Percentiles rank a stretch among this genome's conserved stretches.
phyloP scores from a whole-genome alignment of 495 filamentous ascomycete species.

The Podospora bellae-mahoneyi region DNA sequence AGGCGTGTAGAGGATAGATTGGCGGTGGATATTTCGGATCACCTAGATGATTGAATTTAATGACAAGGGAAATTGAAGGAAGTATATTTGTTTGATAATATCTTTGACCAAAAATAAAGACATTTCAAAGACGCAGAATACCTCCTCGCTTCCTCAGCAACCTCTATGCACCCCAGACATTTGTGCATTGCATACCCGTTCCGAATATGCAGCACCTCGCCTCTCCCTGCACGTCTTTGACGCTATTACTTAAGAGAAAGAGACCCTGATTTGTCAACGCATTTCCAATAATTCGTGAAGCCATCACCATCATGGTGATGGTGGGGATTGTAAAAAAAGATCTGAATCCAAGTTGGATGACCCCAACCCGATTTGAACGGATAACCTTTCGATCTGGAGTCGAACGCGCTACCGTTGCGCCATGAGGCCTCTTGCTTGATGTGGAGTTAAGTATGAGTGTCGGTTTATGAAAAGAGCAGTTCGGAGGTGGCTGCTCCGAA shows the following conservation, averaged over 20 bases:
- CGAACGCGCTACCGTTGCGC: slow-evolving; percentile 13
- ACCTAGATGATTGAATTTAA: background rate
- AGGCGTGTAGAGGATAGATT: background rate
- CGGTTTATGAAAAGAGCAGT: background rate
- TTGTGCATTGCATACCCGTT: too few relatives aligned
- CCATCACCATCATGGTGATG: background rate
- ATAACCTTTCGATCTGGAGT: slow-evolving; percentile 19
- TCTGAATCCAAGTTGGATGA: background rate
- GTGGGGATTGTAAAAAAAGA: background rate
- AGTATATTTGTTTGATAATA: too few relatives aligned
- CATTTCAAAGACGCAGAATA: too few relatives aligned
- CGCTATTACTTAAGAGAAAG: background rate
- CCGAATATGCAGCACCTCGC: too few relatives aligned
- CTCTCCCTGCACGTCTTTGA: too few relatives aligned
- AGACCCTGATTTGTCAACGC: too few relatives aligned
- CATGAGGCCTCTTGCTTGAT: slow-evolving; percentile 10
- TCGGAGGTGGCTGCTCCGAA: background rate
- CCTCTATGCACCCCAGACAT: too few relatives aligned
- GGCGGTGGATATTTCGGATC: background rate
- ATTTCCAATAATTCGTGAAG: too few relatives aligned
- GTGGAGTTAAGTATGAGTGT: background rate
- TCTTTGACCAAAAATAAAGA: too few relatives aligned
- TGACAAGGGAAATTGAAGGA: background rate
- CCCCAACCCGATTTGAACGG: slow-evolving; percentile 17
- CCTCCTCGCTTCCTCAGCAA: too few relatives aligned